Conservation (phyloP, 129 eudicot genomes). For the Daucus carota region DNA sequence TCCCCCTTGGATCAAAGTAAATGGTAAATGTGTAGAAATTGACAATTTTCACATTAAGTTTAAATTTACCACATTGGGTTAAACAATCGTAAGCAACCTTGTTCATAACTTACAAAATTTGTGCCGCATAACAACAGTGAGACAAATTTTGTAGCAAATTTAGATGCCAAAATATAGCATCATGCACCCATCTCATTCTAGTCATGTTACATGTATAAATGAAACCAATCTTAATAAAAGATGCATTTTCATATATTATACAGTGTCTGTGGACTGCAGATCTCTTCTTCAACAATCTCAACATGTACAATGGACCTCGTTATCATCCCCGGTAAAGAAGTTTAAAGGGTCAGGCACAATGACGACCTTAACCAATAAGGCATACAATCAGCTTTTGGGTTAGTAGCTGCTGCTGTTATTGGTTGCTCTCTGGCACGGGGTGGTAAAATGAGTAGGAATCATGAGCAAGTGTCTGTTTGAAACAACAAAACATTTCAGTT, state of each 20-base stretch:
- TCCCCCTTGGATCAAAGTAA: neutral
- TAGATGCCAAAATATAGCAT: too few relatives aligned
- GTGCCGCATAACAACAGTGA: too few relatives aligned
- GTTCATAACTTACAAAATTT: neutral
- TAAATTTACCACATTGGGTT: too few relatives aligned
- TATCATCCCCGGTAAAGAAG: neutral
- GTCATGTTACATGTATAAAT: neutral
- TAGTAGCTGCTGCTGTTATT: neutral
- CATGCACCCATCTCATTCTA: neutral
- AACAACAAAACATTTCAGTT: neutral
- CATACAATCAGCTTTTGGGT: too few relatives aligned
- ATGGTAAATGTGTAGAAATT: neutral
- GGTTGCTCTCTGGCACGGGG: constrained; percentile 9
- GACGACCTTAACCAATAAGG: too few relatives aligned
- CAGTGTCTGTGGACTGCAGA: neutral
- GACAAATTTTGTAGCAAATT: too few relatives aligned
- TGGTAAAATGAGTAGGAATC: constrained; percentile 69
- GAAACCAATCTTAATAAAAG: neutral
- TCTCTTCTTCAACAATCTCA: neutral
- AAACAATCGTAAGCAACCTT: neutral
- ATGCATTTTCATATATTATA: neutral
- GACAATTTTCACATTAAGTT: neutral
- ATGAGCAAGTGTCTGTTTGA: constrained; percentile 52
- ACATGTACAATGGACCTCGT: neutral
- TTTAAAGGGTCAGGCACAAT: too few relatives aligned